Evolutionary conservation across 805 yeast species (phyloP).

Genomic region (Kodamaea hsintzibuensis): DNA sequence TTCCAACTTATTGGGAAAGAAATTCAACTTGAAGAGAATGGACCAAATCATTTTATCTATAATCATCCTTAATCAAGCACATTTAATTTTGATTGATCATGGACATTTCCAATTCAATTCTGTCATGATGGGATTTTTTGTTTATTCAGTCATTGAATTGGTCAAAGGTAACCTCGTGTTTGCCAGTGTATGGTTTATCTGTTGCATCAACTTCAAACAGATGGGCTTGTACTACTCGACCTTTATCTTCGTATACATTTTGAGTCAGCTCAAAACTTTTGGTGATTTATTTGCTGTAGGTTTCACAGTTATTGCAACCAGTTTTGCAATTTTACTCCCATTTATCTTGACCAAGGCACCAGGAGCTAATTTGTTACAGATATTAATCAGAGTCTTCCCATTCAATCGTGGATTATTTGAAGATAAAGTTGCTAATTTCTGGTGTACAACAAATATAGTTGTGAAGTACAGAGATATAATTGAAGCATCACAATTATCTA

Average conservation of each 20-base stretch:
- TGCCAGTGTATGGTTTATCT: constrained; percentile 76
- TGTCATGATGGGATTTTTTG: constrained; percentile 87
- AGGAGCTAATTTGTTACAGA: constrained; percentile 49
- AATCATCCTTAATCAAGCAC: constrained; percentile 82
- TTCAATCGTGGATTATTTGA: constrained; percentile 93
- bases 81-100: constrained; percentile 82
- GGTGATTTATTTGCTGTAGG: constrained; percentile 63
- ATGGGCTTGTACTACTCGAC: constrained; percentile 96
- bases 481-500: constrained; percentile 57
- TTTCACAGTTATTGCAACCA: constrained; percentile 57
- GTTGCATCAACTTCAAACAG: constrained; percentile 84
- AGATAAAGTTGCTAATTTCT: constrained; percentile 94
- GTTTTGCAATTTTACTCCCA: constrained; percentile 57
- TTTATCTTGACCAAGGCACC: constrained; percentile 40
- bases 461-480: constrained; percentile 67
- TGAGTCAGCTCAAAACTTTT: constrained; percentile 51
- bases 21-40: constrained; percentile 55
- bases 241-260: constrained; percentile 75
- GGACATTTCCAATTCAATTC: constrained; percentile 97
- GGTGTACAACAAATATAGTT: constrained; percentile 90
- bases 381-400: constrained; percentile 76
- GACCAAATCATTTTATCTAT: constrained; percentile 77
- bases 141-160: constrained; percentile 66
- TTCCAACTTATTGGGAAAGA: constrained; percentile 69
- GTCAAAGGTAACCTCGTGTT: constrained; percentile 60